These are phyloP conservation scores for Zancudomyces culisetae DNA, from an alignment of 371 early-diverging fungal species.

Conservation along the genomic window DNA sequence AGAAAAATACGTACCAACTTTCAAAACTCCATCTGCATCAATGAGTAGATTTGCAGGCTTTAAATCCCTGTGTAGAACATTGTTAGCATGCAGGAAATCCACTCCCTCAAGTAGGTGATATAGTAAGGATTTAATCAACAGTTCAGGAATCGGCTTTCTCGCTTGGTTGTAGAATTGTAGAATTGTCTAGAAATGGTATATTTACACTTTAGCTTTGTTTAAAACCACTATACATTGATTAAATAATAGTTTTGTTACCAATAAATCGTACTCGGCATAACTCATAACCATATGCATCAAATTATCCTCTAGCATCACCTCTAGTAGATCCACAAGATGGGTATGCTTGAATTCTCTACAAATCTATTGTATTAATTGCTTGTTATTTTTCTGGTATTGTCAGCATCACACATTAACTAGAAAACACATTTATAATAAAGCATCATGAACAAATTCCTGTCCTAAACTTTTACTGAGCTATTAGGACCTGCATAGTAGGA, in stretches of 20 bases:
- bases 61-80: slow-evolving; percentile 92
- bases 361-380: slow-evolving; percentile 13
- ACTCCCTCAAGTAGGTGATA: slow-evolving; percentile 87
- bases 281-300: slow-evolving; percentile 89
- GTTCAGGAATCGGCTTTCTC: slow-evolving; percentile 58
- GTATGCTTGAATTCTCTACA: slow-evolving; percentile 77
- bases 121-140: slow-evolving; percentile 64
- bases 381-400: not conserved
- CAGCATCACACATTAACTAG: not conserved
- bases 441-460: too few species aligned
- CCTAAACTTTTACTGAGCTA: too few species aligned
- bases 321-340: slow-evolving; percentile 62
- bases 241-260: slow-evolving; percentile 28
- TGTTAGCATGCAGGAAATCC: slow-evolving; percentile 75
- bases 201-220: not conserved
- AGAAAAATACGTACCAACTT: slow-evolving; percentile 87
- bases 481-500: too few species aligned
- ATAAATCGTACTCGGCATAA: slow-evolving; percentile 82
- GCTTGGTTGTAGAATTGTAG: slow-evolving; percentile 62
- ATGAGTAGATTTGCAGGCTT: slow-evolving; percentile 99
- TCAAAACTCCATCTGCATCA: slow-evolving; percentile 72
- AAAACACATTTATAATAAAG: not conserved
- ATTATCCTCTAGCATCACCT: slow-evolving; percentile 74
- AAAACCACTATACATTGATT: not conserved
- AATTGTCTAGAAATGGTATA: slow-evolving; percentile 33